These are phyloP conservation scores for Phytopythium ostracodes DNA, from an alignment of 352 stramenopile species.

Conservation along the genomic window DNA sequence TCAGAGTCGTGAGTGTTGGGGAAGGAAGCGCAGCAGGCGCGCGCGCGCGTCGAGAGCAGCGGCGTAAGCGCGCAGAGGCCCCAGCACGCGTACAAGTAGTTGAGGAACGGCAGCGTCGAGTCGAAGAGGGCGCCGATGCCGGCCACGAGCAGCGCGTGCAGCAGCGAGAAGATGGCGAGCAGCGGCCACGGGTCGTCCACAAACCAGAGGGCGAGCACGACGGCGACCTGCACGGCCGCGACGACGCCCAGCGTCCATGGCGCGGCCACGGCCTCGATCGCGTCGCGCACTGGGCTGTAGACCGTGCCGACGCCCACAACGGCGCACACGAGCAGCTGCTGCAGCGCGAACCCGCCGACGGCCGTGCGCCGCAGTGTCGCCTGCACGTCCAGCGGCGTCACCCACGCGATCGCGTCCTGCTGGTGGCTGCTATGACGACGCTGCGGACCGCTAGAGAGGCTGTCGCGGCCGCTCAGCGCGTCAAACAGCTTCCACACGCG, in stretches of 20 bases:
- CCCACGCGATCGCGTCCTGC: background rate
- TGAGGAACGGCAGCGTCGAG: slow-evolving; percentile 6
- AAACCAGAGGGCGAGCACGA: slow-evolving; percentile 8
- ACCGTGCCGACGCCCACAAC: slow-evolving; percentile 3
- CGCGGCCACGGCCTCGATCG: background rate
- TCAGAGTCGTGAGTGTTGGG: background rate
- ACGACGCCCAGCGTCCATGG: background rate
- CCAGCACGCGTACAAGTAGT: slow-evolving; percentile 5
- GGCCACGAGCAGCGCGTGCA: slow-evolving; percentile 6
- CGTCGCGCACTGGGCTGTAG: background rate
- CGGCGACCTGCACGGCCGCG: slow-evolving; percentile 3
- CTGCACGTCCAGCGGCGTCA: background rate
- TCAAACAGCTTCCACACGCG: background rate
- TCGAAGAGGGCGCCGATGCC: background rate
- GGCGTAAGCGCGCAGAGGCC: slow-evolving; percentile 5
- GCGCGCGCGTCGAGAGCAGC: background rate
- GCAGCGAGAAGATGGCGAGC: slow-evolving; percentile 6
- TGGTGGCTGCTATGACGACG: background rate
- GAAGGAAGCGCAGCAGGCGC: background rate
- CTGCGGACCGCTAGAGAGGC: too few species aligned
- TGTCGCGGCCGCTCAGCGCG: background rate
- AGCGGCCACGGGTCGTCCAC: slow-evolving; percentile 8
- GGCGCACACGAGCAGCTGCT: slow-evolving; percentile 4
- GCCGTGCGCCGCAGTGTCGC: slow-evolving; percentile 2
- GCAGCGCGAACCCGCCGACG: slow-evolving; percentile 6